Evolutionary conservation across 116 monocot genomes (phyloP).

Genomic region (Thalassia testudinum): DNA sequence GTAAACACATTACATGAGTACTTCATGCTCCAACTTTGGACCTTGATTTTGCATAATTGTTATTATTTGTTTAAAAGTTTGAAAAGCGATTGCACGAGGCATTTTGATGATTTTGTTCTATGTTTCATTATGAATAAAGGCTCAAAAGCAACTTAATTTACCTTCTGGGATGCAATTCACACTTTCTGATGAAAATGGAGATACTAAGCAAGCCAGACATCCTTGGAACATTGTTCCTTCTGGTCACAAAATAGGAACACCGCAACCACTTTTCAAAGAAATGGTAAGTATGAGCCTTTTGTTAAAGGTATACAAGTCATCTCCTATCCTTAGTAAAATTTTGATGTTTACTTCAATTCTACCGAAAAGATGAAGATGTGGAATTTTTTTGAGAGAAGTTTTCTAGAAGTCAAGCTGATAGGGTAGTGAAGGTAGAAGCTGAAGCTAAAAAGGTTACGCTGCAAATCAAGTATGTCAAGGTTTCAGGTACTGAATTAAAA

Average conservation of each 20-base stretch:
- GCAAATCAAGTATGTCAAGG: slow-evolving; percentile 37
- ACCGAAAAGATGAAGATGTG: slow-evolving; percentile 87
- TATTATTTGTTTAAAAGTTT: neutral
- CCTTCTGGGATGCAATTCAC: slow-evolving; percentile 26
- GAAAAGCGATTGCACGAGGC: too few relatives aligned
- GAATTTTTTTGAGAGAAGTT: slow-evolving; percentile 63
- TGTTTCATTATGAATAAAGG: slow-evolving; percentile 30
- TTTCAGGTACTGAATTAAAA: slow-evolving; percentile 46
- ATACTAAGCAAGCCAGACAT: slow-evolving; percentile 34
- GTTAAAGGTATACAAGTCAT: too few relatives aligned
- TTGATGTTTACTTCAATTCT: neutral
- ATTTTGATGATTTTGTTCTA: too few relatives aligned
- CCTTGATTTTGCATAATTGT: neutral
- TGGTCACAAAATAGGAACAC: slow-evolving; percentile 82
- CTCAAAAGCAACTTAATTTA: slow-evolving; percentile 70
- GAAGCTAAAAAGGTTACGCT: slow-evolving; percentile 49
- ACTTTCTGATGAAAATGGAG: slow-evolving; percentile 56
- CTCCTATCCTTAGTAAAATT: too few relatives aligned
- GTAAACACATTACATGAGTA: slow-evolving; percentile 12
- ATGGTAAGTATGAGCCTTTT: slow-evolving; percentile 26
- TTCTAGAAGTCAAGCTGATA: slow-evolving; percentile 95
- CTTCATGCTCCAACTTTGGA: too few relatives aligned
- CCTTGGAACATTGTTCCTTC: slow-evolving; percentile 74
- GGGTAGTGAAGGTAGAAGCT: slow-evolving; percentile 49
- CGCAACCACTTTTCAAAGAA: slow-evolving; percentile 83